Evolutionary conservation across 345 rosid species (phyloP).

Genomic region (Erodium maritimum): DNA sequence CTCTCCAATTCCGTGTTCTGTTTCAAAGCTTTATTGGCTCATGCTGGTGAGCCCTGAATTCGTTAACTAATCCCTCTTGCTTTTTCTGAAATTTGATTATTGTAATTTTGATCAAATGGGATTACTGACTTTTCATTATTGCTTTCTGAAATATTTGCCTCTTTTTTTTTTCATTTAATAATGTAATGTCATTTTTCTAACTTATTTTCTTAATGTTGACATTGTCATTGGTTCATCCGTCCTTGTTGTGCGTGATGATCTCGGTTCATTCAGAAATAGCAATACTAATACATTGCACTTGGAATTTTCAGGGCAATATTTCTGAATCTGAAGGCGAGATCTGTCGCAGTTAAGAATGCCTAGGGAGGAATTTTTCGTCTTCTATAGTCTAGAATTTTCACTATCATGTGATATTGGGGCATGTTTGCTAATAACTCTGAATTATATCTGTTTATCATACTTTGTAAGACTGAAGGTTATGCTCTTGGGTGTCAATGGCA

Average conservation of each 20-base stretch:
- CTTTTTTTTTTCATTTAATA: neutral
- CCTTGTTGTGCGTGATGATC: neutral
- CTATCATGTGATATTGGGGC: too few species aligned
- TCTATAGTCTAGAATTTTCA: too few species aligned
- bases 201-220: too few species aligned
- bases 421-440: too few species aligned
- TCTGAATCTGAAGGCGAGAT: constrained; percentile 72
- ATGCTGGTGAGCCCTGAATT: constrained; percentile 47
- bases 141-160: neutral
- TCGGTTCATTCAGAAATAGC: neutral
- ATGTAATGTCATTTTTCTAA: too few species aligned
- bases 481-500: too few species aligned
- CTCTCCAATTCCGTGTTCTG: constrained; percentile 67
- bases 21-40: constrained; percentile 59
- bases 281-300: neutral
- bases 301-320: constrained; percentile 54
- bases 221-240: too few species aligned
- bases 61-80: constrained; percentile 1
- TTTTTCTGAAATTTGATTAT: neutral
- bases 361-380: constrained; percentile 12
- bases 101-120: neutral
- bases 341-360: constrained; percentile 43
- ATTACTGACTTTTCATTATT: too few species aligned
- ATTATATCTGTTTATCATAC: too few species aligned
- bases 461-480: too few species aligned